Evolutionary conservation across 345 rosid genomes (phyloP).

Genomic region (Dipteronia sinensis): DNA sequence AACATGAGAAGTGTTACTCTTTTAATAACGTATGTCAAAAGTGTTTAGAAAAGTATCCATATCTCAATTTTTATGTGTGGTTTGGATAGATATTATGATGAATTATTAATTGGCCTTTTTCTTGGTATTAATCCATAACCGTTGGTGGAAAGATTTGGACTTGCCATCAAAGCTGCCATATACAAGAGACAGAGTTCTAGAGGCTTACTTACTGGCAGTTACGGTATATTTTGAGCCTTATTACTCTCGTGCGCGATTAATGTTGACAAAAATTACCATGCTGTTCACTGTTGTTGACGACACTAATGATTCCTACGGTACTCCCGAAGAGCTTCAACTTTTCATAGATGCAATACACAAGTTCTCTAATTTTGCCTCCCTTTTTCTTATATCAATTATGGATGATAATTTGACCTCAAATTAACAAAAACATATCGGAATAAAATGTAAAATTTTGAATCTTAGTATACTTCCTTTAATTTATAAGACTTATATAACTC

Average conservation of each 20-base stretch:
- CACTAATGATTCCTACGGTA: neutral
- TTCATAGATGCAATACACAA: neutral
- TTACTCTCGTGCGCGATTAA: neutral
- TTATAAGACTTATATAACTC: neutral
- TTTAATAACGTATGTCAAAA: too few species aligned
- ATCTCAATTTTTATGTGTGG: too few species aligned
- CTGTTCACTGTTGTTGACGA: neutral
- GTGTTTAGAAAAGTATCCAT: too few species aligned
- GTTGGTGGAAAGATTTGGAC: neutral
- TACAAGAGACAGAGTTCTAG: neutral
- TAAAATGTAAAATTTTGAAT: too few species aligned
- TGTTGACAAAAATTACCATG: neutral
- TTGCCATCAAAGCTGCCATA: constrained; percentile 21
- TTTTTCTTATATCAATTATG: too few species aligned
- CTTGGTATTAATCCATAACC: neutral
- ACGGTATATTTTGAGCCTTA: neutral
- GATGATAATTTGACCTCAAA: too few species aligned
- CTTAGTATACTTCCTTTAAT: too few species aligned
- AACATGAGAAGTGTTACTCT: too few species aligned
- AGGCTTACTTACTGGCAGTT: neutral
- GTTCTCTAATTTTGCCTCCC: neutral
- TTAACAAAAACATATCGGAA: too few species aligned
- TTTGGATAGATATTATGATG: too few species aligned
- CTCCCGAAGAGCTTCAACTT: neutral
- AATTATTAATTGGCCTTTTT: too few species aligned